Percentiles rank a stretch among this genome's conserved stretches.
phyloP scores from a whole-genome alignment of 2,329 filamentous ascomycete genomes.

The Aspergillus alliaceus region DNA sequence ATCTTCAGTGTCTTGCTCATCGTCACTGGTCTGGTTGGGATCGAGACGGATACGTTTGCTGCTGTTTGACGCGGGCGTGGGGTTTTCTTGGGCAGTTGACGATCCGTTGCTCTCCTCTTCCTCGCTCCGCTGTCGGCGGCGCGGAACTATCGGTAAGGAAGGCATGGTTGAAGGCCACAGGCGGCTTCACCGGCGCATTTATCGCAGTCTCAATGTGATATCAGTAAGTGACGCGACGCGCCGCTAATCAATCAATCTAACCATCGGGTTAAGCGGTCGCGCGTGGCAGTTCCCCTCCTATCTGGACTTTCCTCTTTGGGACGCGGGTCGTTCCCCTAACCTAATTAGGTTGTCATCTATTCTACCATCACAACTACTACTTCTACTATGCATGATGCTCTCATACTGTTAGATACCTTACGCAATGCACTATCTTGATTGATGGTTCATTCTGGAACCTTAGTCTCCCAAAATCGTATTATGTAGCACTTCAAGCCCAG shows the following conservation, averaged over 20 bases:
- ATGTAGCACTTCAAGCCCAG: constrained; percentile 36
- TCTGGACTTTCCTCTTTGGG: not conserved
- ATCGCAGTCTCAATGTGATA: constrained; percentile 12
- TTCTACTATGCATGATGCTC: too few species aligned
- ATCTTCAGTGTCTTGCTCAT: not conserved
- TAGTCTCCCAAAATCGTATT: too few species aligned
- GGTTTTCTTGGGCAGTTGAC: constrained; percentile 13
- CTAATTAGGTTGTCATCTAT: not conserved
- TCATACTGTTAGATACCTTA: too few species aligned
- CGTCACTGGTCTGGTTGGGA: constrained; percentile 7
- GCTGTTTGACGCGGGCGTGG: constrained; percentile 25
- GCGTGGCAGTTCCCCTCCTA: not conserved
- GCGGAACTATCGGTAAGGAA: constrained; percentile 23
- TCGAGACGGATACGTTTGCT: constrained; percentile 35
- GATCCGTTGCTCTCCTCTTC: constrained; percentile 26
- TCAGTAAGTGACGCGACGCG: constrained; percentile 27
- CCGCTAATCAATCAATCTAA: constrained; percentile 1
- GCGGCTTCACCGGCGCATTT: constrained; percentile 6
- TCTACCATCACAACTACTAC: too few species aligned
- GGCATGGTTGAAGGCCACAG: constrained; percentile 26
- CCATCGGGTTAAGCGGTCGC: not conserved
- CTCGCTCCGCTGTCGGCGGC: constrained; percentile 29
- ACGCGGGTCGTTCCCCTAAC: not conserved
- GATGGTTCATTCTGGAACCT: too few species aligned
- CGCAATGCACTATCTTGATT: too few species aligned